Percentiles rank a stretch among this genome's conserved stretches.
phyloP scores from a whole-genome alignment of 176 grass and related monocot species.

The Musa troglodytarum region DNA sequence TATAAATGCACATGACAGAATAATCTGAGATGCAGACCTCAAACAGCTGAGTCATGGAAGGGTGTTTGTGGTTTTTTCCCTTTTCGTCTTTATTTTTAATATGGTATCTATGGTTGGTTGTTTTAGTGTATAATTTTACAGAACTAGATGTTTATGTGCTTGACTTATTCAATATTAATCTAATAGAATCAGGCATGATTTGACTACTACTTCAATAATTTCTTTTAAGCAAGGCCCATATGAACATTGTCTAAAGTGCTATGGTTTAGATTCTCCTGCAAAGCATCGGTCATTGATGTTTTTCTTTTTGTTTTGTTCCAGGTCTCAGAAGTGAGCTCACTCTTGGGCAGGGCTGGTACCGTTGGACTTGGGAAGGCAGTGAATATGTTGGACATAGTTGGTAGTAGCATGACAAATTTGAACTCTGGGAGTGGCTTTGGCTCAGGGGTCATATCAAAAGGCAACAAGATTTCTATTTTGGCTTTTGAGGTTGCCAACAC shows the following conservation, averaged over 20 bases:
- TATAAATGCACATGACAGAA: not conserved
- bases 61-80: not conserved
- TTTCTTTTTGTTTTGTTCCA: conserved; percentile 8
- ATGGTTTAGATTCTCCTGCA: not conserved
- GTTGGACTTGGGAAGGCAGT: conserved; percentile 18
- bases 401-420: conserved; percentile 24
- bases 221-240: not conserved
- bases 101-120: not conserved
- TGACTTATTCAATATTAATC: not conserved
- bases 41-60: not conserved
- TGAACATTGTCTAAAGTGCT: not conserved
- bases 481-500: conserved; percentile 70
- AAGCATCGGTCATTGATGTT: not conserved
- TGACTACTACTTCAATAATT: not conserved
- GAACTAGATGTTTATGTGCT: not conserved
- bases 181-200: not conserved
- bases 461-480: conserved; percentile 39
- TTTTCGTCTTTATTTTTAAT: not conserved
- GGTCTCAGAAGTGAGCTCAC: conserved; percentile 22
- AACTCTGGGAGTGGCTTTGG: conserved; percentile 17
- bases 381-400: conserved; percentile 23
- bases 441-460: conserved; percentile 13
- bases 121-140: not conserved
- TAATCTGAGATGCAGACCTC: not conserved
- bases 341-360: conserved; percentile 17